Evolutionary conservation across 2,329 filamentous ascomycete species (phyloP), one percentile per base, ranked within the genome.

Genomic region (Alternaria sp.): DNA sequence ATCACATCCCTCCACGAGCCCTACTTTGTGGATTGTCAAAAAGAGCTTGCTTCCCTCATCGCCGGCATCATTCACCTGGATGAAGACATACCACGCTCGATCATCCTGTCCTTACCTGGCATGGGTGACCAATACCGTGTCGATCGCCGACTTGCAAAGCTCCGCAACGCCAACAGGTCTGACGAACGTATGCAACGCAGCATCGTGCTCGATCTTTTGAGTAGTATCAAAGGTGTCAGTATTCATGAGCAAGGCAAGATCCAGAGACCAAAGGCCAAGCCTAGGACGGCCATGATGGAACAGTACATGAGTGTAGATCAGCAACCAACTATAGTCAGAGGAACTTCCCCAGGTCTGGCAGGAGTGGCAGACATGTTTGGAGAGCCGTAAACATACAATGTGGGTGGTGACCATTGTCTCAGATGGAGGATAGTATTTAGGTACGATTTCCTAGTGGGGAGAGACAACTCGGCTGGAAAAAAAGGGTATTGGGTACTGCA

Each of bases 1-100:
- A 92, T 97, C 75, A 92, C 90, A 2, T 96, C 92, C 2, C 88
- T 99, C 51, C 92, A 98, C 79, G 95, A 99, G 68, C 90, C 93
- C 0, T 97, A 98, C 78, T 99, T 98, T 78, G 94, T 97, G 34
- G 95, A 99, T 68, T 87, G 96, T 63, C 95, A 99, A 73, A 94
- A 94, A 75, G 94, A 99, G 52, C 85, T 99, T 22, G 94, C 93
- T 0, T 87, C 89, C 22, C 84, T 98, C 38, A 97, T 99, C 63
- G 94, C 94, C 0, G 87, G 89, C 4, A 95, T 98, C 62, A 84
- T 97, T 69, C 86, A 90, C 8, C 86, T 91, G 62, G 97, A 97
- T 75, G 87, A 88, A 7, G 73, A 83, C 7, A 95, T 91, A 0
- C 92, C 94, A 0, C 85, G 89, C 20, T 82, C 88, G 5, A 86